Evolutionary conservation across 352 stramenopile species (phyloP), one percentile per base, ranked within the genome.

Genomic region (Globisporangium sylvaticum): DNA sequence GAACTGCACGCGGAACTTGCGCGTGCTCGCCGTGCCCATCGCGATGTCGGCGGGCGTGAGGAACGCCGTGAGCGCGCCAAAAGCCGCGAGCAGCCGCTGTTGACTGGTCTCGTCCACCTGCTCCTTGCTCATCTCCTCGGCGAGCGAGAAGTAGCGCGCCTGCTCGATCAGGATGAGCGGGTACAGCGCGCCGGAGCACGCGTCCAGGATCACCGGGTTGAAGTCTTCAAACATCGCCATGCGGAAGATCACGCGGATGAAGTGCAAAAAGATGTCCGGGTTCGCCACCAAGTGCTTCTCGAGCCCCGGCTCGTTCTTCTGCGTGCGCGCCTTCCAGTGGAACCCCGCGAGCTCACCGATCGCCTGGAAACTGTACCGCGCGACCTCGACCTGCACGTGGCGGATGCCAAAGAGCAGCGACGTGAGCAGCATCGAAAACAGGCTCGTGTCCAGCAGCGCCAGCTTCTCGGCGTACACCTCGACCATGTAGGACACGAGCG

Each of bases 391-490:
- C 25, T 90, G 78, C 18, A 90, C 80, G 59, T 94, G 84, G 48
- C 80, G 86, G 32, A 94, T 86, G 7, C 88, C 86, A 37, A 94
- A 77, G 25, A 94, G 61, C 29, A 95, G 66, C 37, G 87, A 93
- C 56, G 86, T 77, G 42, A 94, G 65, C 25, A 95, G 67, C 81
- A 91, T 89, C 25, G 76, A 76, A 59, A 95, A 90, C n/a, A 94
- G 74, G 2, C 76, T 67, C 15, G 73, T 75, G n/a, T 84, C 72
- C 18, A 95, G 76, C 4, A 71, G 66, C 32, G 81, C 71, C 34
- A 95, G 76, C 71, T 94, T 93, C 37, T 92, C 80, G 12, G 86
- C 83, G 67, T 95, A 93, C 22, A 94, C 84, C 71, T 95, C 88
- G 25, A 95, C 79, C 81, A 95, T 91, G 65, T 89, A 94, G 22